phyloP scores from a whole-genome alignment of 2,329 filamentous ascomycete genomes.

The Talaromyces amestolkiae region DNA sequence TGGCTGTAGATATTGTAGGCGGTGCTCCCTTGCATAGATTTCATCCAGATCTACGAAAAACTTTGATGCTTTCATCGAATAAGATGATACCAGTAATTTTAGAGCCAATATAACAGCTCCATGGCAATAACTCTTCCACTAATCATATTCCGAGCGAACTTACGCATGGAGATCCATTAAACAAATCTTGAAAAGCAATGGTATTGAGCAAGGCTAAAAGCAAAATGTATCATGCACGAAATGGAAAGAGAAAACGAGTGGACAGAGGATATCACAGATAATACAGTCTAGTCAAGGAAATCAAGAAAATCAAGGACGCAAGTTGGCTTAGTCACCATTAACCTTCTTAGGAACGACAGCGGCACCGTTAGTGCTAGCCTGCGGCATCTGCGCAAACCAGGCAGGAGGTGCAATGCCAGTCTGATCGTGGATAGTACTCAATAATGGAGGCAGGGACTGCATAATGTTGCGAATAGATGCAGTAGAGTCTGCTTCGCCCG shows the following conservation, averaged over 20 bases:
- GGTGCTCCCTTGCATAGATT: neutral
- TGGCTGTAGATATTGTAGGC: neutral
- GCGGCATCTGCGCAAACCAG: slow-evolving; percentile 63
- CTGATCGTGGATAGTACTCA: slow-evolving; percentile 84
- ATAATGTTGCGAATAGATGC: slow-evolving; percentile 76
- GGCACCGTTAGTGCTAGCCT: neutral
- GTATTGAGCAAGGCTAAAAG: neutral
- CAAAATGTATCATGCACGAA: neutral
- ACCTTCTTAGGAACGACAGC: slow-evolving; percentile 2
- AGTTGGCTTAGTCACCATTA: slow-evolving; percentile 3
- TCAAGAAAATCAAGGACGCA: neutral
- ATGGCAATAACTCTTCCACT: neutral
- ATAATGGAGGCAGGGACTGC: slow-evolving; percentile 77
- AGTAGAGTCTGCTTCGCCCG: slow-evolving; percentile 53
- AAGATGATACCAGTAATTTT: neutral
- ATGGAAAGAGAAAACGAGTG: neutral
- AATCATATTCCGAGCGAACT: neutral
- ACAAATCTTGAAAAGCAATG: neutral
- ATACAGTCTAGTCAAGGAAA: neutral
- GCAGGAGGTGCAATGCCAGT: slow-evolving; percentile 76
- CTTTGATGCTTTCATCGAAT: neutral
- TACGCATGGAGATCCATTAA: neutral
- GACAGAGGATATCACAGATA: neutral
- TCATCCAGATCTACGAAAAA: neutral
- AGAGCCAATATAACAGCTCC: neutral